phyloP scores from a whole-genome alignment of 805 yeast genomes.

The Candida quercuum region DNA sequence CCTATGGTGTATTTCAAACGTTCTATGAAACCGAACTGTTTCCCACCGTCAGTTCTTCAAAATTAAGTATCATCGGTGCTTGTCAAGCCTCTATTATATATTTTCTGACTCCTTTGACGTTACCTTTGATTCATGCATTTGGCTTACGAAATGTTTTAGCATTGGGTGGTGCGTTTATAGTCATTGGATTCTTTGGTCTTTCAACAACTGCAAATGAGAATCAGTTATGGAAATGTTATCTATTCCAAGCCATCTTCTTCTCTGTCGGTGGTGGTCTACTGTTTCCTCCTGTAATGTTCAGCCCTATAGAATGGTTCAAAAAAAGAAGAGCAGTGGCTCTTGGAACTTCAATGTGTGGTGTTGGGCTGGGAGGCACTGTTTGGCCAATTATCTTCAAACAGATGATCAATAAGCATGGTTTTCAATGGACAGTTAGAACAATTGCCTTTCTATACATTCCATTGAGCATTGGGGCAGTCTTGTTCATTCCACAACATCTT shows the following conservation, averaged over 20 bases:
- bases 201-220: conserved; percentile 10
- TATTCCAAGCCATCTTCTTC: conserved; percentile 21
- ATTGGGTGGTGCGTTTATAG: conserved; percentile 9
- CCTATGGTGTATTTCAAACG: conserved; percentile 21
- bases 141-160: conserved; percentile 12
- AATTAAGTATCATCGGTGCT: conserved; percentile 20
- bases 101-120: conserved; percentile 9
- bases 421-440: conserved; percentile 16
- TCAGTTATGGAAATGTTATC: conserved; percentile 21
- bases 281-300: conserved; percentile 50
- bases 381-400: conserved; percentile 24
- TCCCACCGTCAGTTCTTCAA: conserved; percentile 10
- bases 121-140: conserved; percentile 17
- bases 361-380: conserved; percentile 47
- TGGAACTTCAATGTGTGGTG: conserved; percentile 44
- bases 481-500: conserved; percentile 14
- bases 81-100: conserved; percentile 20
- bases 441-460: conserved; percentile 20
- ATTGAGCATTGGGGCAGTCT: conserved; percentile 9
- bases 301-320: conserved; percentile 68
- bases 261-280: conserved; percentile 35
- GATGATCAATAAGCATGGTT: conserved; percentile 13
- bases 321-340: conserved; percentile 51
- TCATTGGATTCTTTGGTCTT: conserved; percentile 16
- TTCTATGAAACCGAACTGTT: conserved; percentile 19